Percentiles rank a stretch among this genome's conserved stretches.
Evolutionary conservation across 1,139 yeast genomes (phyloP).

Genomic region (Komagataea norvegica): DNA sequence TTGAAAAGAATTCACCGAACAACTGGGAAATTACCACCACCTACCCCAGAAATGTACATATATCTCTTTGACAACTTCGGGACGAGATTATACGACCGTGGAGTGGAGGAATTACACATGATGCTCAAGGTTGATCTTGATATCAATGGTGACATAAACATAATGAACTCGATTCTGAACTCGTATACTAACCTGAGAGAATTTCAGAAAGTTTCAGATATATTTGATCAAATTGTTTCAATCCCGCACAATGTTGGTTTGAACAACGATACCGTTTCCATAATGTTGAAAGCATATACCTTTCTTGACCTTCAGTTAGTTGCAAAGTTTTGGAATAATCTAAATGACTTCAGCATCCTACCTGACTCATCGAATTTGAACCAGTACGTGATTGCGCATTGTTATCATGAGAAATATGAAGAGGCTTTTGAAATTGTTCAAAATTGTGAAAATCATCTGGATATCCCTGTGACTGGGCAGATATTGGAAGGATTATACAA

Average conservation of each 20-base stretch:
- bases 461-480: slow-evolving; percentile 45
- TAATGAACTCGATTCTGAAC: slow-evolving; percentile 60
- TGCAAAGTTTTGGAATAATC: slow-evolving; percentile 57
- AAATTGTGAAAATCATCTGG: slow-evolving; percentile 45
- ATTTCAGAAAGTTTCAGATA: slow-evolving; percentile 52
- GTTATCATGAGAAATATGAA: slow-evolving; percentile 59
- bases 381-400: slow-evolving; percentile 69
- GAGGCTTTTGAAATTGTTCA: slow-evolving; percentile 53
- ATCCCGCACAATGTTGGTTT: slow-evolving; percentile 50
- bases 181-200: slow-evolving; percentile 66
- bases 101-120: slow-evolving; percentile 63
- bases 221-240: slow-evolving; percentile 55
- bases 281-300: slow-evolving; percentile 66
- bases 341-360: slow-evolving; percentile 44
- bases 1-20: slow-evolving; percentile 53
- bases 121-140: slow-evolving; percentile 61
- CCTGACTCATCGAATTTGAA: slow-evolving; percentile 54
- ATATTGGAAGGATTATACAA: slow-evolving; percentile 55
- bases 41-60: slow-evolving; percentile 57
- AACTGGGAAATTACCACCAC: slow-evolving; percentile 57
- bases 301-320: slow-evolving; percentile 56
- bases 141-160: slow-evolving; percentile 51
- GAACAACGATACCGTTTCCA: slow-evolving; percentile 65
- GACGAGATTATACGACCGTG: slow-evolving; percentile 53
- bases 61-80: slow-evolving; percentile 63